Evolutionary conservation across 192 early-diverging fungal genomes (phyloP).

Genomic region (Neocallimastix lanati): DNA sequence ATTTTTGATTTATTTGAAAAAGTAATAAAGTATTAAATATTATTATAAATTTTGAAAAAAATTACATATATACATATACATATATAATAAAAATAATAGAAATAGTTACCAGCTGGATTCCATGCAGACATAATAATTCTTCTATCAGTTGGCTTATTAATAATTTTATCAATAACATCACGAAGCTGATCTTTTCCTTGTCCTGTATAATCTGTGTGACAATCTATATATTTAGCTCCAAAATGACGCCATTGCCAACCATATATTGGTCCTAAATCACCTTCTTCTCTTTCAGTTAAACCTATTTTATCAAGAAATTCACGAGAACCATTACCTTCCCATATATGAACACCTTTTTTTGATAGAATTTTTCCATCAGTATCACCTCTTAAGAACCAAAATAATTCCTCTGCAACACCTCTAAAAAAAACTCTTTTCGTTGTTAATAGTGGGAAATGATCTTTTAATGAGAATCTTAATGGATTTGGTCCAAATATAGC

Average conservation of each 20-base stretch:
- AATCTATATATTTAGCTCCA: constrained; percentile 72
- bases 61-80: too few relatives aligned
- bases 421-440: constrained; percentile 89
- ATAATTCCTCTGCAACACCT: constrained; percentile 78
- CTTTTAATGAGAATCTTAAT: constrained; percentile 60
- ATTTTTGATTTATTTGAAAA: too few relatives aligned
- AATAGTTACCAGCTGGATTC: constrained; percentile 76
- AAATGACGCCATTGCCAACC: constrained; percentile 99
- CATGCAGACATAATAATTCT: constrained; percentile 89
- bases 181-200: constrained; percentile 85
- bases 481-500: constrained; percentile 73
- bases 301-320: constrained; percentile 76
- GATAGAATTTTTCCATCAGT: constrained; percentile 62
- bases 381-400: constrained; percentile 86
- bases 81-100: too few relatives aligned
- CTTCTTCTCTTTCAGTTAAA: constrained; percentile 48
- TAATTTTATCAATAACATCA: constrained; percentile 71
- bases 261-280: constrained; percentile 82
- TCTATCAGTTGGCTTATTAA: constrained; percentile 66
- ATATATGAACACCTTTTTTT: constrained; percentile 58
- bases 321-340: constrained; percentile 82
- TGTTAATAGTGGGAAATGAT: constrained; percentile 77
- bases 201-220: constrained; percentile 71
- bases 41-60: too few relatives aligned
- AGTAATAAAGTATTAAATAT: too few relatives aligned